These are phyloP conservation scores for Candida cerambycidarum DNA, from an alignment of 805 yeast genomes.

Conservation along the genomic window DNA sequence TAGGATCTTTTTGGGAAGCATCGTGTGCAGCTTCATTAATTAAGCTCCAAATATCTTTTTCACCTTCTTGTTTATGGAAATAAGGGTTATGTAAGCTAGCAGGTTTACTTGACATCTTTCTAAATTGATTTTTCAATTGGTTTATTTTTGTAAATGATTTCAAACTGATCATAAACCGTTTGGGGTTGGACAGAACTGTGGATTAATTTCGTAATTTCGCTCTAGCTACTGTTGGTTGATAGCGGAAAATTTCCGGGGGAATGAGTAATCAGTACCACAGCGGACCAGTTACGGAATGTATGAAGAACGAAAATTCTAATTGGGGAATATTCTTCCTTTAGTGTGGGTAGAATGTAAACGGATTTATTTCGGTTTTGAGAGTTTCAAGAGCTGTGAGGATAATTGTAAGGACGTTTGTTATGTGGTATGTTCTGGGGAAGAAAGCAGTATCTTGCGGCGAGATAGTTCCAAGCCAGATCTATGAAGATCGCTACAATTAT, in stretches of 20 bases:
- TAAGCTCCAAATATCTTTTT: conserved; percentile 92
- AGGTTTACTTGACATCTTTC: conserved; percentile 9
- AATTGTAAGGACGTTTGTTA: too few species aligned
- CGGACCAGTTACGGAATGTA: not conserved
- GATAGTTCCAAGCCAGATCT: too few species aligned
- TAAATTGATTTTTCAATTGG: not conserved
- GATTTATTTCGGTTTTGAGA: too few species aligned
- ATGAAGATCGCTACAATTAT: too few species aligned
- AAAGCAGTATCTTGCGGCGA: too few species aligned
- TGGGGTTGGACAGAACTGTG: conserved; percentile 2
- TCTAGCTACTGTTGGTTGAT: not conserved
- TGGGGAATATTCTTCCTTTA: too few species aligned
- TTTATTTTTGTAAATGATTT: not conserved
- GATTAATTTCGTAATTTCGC: conserved; percentile 7
- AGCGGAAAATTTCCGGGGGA: not conserved
- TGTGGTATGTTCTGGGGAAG: too few species aligned
- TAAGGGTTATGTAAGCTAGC: conserved; percentile 55
- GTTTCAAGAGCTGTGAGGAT: too few species aligned
- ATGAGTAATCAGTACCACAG: not conserved
- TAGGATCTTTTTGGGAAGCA: conserved; percentile 59
- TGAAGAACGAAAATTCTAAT: not conserved
- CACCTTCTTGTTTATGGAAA: conserved; percentile 56
- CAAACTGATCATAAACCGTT: conserved; percentile 1
- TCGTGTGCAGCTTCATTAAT: conserved; percentile 94
- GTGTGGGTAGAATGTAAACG: too few species aligned